Percentiles rank a stretch among this genome's conserved stretches.
phyloP scores from a whole-genome alignment of 345 rosid genomes.

The Erodium maritimum region DNA sequence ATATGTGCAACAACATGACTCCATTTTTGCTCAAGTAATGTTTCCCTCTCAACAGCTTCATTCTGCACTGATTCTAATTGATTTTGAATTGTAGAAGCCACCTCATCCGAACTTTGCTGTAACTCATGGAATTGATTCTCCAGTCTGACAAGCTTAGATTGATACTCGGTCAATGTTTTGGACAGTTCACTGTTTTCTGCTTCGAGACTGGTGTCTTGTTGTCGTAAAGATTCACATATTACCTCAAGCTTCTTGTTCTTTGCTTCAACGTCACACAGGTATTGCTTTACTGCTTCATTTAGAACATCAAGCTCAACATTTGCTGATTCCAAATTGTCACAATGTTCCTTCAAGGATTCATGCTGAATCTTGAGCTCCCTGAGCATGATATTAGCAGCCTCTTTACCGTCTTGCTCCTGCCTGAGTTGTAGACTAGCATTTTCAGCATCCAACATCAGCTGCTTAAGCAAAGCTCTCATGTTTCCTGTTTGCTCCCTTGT shows the following conservation, averaged over 20 bases:
- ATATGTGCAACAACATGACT: conserved; percentile 29
- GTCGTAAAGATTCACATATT: conserved; percentile 32
- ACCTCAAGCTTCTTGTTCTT: conserved; percentile 36
- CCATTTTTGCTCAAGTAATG: conserved; percentile 43
- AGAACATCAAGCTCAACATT: conserved; percentile 48
- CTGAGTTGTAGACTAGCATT: conserved; percentile 25
- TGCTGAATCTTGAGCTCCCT: conserved; percentile 31
- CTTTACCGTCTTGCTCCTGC: conserved; percentile 29
- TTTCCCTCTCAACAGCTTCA: conserved; percentile 39
- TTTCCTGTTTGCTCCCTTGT: conserved; percentile 35
- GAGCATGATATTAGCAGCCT: conserved; percentile 20
- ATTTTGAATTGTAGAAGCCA: conserved; percentile 24
- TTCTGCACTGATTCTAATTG: conserved; percentile 43
- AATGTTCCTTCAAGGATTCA: conserved; percentile 40
- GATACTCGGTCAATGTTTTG: conserved; percentile 27
- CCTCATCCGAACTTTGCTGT: conserved; percentile 35
- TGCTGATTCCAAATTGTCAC: conserved; percentile 37
- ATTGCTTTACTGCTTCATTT: conserved; percentile 49
- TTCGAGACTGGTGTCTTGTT: conserved; percentile 27
- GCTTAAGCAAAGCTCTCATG: conserved; percentile 44
- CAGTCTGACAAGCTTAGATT: conserved; percentile 33
- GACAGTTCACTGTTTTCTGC: conserved; percentile 40
- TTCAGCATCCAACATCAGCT: conserved; percentile 39
- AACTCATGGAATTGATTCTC: conserved; percentile 46
- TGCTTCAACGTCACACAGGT: conserved; percentile 24